Conservation (phyloP, 176 grass and related monocot species). For the Avena eriantha region DNA sequence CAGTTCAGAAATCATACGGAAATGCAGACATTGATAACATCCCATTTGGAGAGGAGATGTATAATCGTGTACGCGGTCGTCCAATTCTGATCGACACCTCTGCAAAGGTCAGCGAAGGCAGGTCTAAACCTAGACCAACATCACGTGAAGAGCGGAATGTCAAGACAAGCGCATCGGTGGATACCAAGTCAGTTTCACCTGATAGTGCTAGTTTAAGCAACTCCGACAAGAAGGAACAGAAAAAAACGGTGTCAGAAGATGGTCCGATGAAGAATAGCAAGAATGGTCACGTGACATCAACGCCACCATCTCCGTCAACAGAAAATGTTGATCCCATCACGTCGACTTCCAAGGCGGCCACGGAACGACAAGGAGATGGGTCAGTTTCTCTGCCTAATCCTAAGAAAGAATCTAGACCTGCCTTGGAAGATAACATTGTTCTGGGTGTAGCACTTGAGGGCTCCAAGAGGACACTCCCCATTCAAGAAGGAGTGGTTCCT, state of each 20-base stretch:
- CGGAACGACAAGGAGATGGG: conserved; percentile 51
- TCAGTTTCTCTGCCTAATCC: conserved; percentile 51
- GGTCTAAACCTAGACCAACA: conserved; percentile 49
- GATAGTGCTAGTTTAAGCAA: conserved; percentile 50
- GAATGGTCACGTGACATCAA: conserved; percentile 32
- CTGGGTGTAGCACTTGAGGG: conserved; percentile 90
- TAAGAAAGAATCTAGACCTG: conserved; percentile 72
- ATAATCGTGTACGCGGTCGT: conserved; percentile 52
- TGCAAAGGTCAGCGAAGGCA: conserved; percentile 68
- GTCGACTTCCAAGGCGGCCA: conserved; percentile 27
- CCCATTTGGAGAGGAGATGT: conserved; percentile 84
- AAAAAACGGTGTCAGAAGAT: conserved; percentile 58
- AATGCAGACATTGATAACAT: conserved; percentile 88
- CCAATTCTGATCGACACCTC: conserved; percentile 87
- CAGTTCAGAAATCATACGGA: conserved; percentile 94
- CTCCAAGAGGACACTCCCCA: conserved; percentile 89
- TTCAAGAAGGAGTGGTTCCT: conserved; percentile 69
- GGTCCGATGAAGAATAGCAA: conserved; percentile 49
- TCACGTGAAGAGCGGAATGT: conserved; percentile 66
- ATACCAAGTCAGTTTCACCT: conserved; percentile 48
- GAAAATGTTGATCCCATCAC: neutral
- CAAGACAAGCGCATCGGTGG: conserved; percentile 51
- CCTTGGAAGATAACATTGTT: conserved; percentile 91
- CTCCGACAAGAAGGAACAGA: conserved; percentile 72
- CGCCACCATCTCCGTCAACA: neutral